A percentile compares a stretch with the other conserved stretches of the same genome.
phyloP scores from a whole-genome alignment of 225 moss, liverwort and hornwort species.

The Bryoerythrophyllum caledonicum region DNA sequence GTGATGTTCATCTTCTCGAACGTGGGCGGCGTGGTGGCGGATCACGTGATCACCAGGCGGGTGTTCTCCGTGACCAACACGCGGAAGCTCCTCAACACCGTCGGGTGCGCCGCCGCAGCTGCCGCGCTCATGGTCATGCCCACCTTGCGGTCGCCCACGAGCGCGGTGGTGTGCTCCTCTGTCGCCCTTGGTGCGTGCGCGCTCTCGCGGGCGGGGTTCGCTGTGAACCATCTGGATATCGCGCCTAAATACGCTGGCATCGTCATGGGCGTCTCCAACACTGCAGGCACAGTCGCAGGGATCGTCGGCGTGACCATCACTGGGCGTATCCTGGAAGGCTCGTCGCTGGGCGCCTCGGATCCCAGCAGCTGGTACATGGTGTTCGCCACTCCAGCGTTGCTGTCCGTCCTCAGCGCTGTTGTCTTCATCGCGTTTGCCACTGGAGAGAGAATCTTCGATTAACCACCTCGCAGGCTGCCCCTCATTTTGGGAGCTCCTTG shows the following conservation, averaged over 20 bases:
- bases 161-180: slow-evolving; percentile 88
- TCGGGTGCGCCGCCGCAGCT: slow-evolving; percentile 74
- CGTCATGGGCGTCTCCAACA: slow-evolving; percentile 97
- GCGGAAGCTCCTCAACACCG: slow-evolving; percentile 80
- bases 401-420: slow-evolving; percentile 69
- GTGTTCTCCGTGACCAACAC: slow-evolving; percentile 77
- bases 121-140: slow-evolving; percentile 84
- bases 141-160: slow-evolving; percentile 62
- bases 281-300: slow-evolving; percentile 92
- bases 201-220: slow-evolving; percentile 89
- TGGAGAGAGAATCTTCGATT: slow-evolving; percentile 89
- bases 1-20: slow-evolving; percentile 99
- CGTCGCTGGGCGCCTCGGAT: slow-evolving; percentile 70
- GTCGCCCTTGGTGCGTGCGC: slow-evolving; percentile 89
- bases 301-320: slow-evolving; percentile 90
- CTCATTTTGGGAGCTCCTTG: slow-evolving; percentile 13
- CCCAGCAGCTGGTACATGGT: slow-evolving; percentile 92
- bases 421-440: slow-evolving; percentile 82
- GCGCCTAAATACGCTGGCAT: slow-evolving; percentile 93
- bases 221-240: slow-evolving; percentile 94
- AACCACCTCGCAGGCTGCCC: slow-evolving; percentile 25
- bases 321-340: slow-evolving; percentile 81
- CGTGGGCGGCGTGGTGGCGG: slow-evolving; percentile 91
- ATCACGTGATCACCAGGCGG: slow-evolving; percentile 67
- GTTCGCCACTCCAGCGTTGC: slow-evolving; percentile 83